Conservation (phyloP, 192 early-diverging fungal species). For the Linnemannia hyalina region DNA sequence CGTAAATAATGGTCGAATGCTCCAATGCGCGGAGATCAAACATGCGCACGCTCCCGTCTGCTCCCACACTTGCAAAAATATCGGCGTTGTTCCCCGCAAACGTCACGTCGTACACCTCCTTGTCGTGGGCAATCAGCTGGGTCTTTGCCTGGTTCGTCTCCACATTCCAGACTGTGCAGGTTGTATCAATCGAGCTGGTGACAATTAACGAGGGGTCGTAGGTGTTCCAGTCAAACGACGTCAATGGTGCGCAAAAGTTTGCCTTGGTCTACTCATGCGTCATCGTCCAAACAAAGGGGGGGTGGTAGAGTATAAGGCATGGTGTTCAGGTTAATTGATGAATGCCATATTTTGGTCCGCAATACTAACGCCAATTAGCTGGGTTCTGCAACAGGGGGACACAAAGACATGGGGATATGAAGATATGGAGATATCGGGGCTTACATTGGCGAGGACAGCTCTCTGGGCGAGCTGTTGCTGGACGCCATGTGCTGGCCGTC, state of each 20-base stretch:
- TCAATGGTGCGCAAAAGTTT: slow-evolving; percentile 91
- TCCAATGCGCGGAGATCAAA: slow-evolving; percentile 97
- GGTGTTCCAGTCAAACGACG: slow-evolving; percentile 98
- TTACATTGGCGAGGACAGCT: slow-evolving; percentile 74
- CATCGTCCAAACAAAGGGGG: background rate
- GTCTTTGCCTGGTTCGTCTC: slow-evolving; percentile 97
- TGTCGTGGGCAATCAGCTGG: slow-evolving; percentile 99
- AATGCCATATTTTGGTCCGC: background rate
- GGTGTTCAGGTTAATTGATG: background rate
- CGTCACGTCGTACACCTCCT: slow-evolving; percentile 98
- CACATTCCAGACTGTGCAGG: slow-evolving; percentile 99
- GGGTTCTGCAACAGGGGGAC: background rate
- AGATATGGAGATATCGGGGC: background rate
- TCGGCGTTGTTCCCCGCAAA: slow-evolving; percentile 87
- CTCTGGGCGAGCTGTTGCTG: slow-evolving; percentile 59
- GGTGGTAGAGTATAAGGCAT: background rate
- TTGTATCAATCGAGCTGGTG: slow-evolving; percentile 97
- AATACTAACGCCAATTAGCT: background rate
- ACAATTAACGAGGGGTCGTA: slow-evolving; percentile 87
- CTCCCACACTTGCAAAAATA: slow-evolving; percentile 97
- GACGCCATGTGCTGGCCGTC: slow-evolving; percentile 33
- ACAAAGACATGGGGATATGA: background rate
- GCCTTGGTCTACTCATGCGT: slow-evolving; percentile 62
- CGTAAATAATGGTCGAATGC: slow-evolving; percentile 98
- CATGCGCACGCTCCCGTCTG: slow-evolving; percentile 96